Base-by-base conservation (phyloP, 2,329 filamentous ascomycete species). In the Beauveria sp. region DNA sequence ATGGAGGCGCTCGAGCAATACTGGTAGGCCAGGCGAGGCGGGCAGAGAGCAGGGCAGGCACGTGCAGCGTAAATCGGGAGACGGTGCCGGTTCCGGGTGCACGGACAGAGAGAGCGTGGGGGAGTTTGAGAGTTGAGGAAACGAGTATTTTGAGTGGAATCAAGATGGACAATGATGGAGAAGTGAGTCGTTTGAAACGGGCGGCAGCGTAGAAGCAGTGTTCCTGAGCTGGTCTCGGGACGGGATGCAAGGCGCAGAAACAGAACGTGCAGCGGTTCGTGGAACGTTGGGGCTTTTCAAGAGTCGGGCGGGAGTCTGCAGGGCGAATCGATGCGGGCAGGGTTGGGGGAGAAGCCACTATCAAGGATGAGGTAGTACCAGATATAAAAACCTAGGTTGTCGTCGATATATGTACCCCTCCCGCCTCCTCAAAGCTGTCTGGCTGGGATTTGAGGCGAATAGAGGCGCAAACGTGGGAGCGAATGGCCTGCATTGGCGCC, bases 181-280 rank as follows among this genome's bases (percentile, higher is more conserved):
- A 37, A 37, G 34, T 14, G 34, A 37, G 34, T 37, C 20, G 50
- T n/a, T 26, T 8, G 14, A 53, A 18, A 53, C 26, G 26, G 20
- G 12, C n/a, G 5, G 47, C 20, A 3, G 26, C 47, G 24, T n/a
- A 3, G 47, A 26, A 20, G 53, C 41, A 47, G 43, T 16, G 53
- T 56, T 47, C 26, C 43, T 55, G 24, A 41, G 5, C 22, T 26
- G 24, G 28, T 30, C 52, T 55, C 52, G 24, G 44, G 22, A 22
- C 55, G 47, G 46, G 47, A 51, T 58, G 55, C 55, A 50, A 43
- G 47, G 47, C 46, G 55, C 24, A 58, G 46, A 52, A 46, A 26
- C 20, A 59, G 26, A n/a, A 22, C 14, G 40, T 59, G 56, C 56
- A 53, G 56, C 26, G 47, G 47, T 59, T 59, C 50, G 48, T 59